A percentile compares a stretch with the other conserved stretches of the same genome.
These are phyloP conservation scores for Neoboletus magnificus DNA, from an alignment of 768 basidiomycete genomes.

Conservation along the genomic window DNA sequence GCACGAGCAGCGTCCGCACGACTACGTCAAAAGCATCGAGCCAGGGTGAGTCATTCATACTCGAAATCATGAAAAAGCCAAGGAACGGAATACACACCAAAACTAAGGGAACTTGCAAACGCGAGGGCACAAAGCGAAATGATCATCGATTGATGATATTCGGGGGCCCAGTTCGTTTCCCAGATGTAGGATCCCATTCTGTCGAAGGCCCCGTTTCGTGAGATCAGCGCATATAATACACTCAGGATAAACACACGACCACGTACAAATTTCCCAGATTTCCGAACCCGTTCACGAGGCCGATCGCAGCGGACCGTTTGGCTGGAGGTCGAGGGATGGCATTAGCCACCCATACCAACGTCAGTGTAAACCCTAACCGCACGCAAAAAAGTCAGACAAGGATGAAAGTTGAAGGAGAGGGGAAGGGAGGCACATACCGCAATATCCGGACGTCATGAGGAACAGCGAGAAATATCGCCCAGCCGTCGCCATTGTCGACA, in stretches of 20 bases:
- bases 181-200: conserved; percentile 64
- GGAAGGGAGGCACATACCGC: conserved; percentile 25
- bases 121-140: conserved; percentile 42
- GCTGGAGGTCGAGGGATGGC: conserved; percentile 58
- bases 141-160: conserved; percentile 61
- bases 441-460: conserved; percentile 58
- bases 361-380: conserved; percentile 38
- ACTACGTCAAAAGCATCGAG: conserved; percentile 25
- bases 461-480: conserved; percentile 62
- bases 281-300: conserved; percentile 57
- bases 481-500: conserved; percentile 49
- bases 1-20: conserved; percentile 41
- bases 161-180: conserved; percentile 57
- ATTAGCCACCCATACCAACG: conserved; percentile 62
- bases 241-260: not conserved
- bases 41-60: not conserved
- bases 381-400: not conserved
- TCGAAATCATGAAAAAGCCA: not conserved
- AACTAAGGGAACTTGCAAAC: conserved; percentile 32
- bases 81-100: conserved; percentile 29
- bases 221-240: not conserved
- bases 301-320: conserved; percentile 53
- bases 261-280: conserved; percentile 58
- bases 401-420: not conserved
- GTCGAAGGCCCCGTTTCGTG: not conserved